Evolutionary conservation across 1,139 yeast genomes (phyloP).

Genomic region (Geotrichum fermentans): DNA sequence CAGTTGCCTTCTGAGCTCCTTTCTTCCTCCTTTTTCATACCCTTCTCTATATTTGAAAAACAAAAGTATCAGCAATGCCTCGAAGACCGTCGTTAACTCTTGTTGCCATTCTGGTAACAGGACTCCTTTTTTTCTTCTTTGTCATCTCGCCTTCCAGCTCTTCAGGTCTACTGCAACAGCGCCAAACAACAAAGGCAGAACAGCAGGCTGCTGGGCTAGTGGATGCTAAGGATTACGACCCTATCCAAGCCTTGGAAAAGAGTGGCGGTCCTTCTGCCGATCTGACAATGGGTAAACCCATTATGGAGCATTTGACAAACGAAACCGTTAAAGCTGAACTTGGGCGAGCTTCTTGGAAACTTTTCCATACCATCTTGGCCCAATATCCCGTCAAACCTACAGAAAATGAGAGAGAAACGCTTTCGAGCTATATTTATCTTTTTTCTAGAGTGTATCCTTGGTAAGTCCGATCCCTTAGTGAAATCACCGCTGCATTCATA

Average conservation of each 20-base stretch:
- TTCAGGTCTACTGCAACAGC: constrained; percentile 12
- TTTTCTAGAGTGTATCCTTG: constrained; percentile 40
- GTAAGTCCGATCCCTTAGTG: constrained; percentile 22
- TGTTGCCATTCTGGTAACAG: constrained; percentile 25
- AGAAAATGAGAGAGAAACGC: constrained; percentile 54
- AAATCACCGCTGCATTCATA: neutral
- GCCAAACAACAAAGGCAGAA: constrained; percentile 17
- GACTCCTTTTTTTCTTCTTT: constrained; percentile 25
- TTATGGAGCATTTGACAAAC: constrained; percentile 86
- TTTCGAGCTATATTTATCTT: constrained; percentile 45
- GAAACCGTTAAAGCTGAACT: constrained; percentile 59
- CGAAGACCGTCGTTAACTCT: constrained; percentile 29
- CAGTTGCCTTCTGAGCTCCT: no score
- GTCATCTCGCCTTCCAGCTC: constrained; percentile 21
- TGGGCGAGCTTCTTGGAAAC: constrained; percentile 88
- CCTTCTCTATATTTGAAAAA: no score
- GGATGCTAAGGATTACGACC: constrained; percentile 23
- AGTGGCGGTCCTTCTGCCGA: constrained; percentile 21
- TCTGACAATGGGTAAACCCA: constrained; percentile 42
- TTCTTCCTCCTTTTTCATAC: no score
- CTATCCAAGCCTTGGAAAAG: constrained; percentile 21
- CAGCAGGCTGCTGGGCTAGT: constrained; percentile 16
- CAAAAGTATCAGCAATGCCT: constrained; percentile 20
- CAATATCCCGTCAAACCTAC: constrained; percentile 84
- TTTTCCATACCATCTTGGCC: constrained; percentile 85